Base-by-base conservation (phyloP, 2,329 filamentous ascomycete genomes). In the Penicillium sp. region DNA sequence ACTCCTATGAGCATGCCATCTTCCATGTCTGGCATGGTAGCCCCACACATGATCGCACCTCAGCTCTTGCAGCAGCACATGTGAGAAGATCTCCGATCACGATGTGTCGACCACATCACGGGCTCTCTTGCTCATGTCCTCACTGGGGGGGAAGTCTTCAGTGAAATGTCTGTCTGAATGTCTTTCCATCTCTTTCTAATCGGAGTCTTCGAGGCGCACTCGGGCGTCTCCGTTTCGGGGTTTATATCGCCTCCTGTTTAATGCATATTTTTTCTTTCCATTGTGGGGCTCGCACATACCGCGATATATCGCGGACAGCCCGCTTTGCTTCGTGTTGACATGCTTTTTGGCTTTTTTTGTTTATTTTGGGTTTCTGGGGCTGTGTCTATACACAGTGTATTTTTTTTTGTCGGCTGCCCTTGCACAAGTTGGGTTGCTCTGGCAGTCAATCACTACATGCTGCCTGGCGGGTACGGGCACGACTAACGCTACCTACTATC, bases 61-160 rank as follows among this genome's bases (percentile, higher is more conserved):
- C 74, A 76, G 51, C 69, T 75, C 45, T 59, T 77, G 42, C 74
- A 76, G 54, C 74, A 76, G 59, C 73, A 74, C 4, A 73, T 76
- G 34, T 77, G 64, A 70, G 54, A 22, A 32, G n/a, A 21, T 2
- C 22, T 27, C 14, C 13, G 4, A 5, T 10, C 24, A 18, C 7
- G 14, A 10, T 43, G 40, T 24, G 14, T 38, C 45, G 36, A 38
- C 7, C 5, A 6, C 31, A n/a, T 7, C 4, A 11, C 4, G 16
- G 18, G 29, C 50, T 13, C 34, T 44, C 21, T 11, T 3, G 8
- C 21, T 53, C 46, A 29, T 42, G 8, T 22, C n/a, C 5, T 36
- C 27, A 27, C 36, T 6, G 3, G 1, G 18, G 18, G 38, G 31
- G 16, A 38, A 32, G 10, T 50, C 22, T 21, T 5, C 18, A 8